Evolutionary conservation across 306 rosid genomes (phyloP).

Genomic region (Sindora glabra): DNA sequence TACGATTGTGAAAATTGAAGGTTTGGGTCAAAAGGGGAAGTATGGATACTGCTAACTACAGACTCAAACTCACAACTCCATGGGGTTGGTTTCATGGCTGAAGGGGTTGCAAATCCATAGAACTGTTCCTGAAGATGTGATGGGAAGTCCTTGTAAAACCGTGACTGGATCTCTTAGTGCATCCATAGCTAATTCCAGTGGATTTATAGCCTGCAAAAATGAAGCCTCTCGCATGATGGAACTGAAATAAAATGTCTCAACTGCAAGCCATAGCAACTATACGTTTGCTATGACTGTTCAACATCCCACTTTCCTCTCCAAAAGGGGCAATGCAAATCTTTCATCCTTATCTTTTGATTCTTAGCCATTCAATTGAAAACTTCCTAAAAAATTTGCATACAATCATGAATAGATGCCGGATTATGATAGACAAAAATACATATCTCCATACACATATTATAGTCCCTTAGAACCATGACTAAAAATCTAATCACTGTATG

Average conservation of each 20-base stretch:
- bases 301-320: neutral
- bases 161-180: constrained; percentile 70
- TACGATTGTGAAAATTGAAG: neutral
- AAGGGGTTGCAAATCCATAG: constrained; percentile 85
- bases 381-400: neutral
- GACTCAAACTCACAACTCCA: constrained; percentile 83
- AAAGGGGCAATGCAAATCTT: neutral
- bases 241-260: constrained; percentile 13
- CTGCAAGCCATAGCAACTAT: neutral
- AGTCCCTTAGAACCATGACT: neutral
- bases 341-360: neutral
- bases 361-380: neutral
- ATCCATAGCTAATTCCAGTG: constrained; percentile 85
- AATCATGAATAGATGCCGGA: neutral
- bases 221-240: too few relatives aligned
- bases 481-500: too few relatives aligned
- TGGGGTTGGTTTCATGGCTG: constrained; percentile 98
- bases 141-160: constrained; percentile 80
- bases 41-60: too few relatives aligned
- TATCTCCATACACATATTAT: neutral
- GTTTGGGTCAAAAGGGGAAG: too few relatives aligned
- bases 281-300: neutral
- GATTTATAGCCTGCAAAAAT: constrained; percentile 83
- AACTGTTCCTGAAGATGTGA: constrained; percentile 81
- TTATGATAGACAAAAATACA: neutral